Evolutionary conservation across 169 alveolate species (phyloP).

Genomic region (Fabrea salina): DNA sequence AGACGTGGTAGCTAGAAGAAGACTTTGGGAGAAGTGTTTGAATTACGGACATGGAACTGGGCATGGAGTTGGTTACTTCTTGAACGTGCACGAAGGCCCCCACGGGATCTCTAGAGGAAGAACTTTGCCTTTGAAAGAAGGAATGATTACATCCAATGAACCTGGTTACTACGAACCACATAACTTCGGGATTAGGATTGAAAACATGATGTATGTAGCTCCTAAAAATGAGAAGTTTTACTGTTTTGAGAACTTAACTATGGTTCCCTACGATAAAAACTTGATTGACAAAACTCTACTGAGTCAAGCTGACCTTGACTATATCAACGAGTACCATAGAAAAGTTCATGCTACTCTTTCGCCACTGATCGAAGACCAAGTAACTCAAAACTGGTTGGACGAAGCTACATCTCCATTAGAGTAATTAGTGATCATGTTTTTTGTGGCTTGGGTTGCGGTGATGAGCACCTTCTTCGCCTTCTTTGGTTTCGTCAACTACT

Average conservation of each 20-base stretch:
- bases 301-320: slow-evolving; percentile 56
- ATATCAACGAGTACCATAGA: slow-evolving; percentile 79
- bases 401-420: slow-evolving; percentile 41
- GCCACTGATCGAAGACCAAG: slow-evolving; percentile 36
- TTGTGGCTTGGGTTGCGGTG: too few species aligned
- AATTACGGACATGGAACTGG: slow-evolving; percentile 97
- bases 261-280: slow-evolving; percentile 80
- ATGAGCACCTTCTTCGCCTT: too few species aligned
- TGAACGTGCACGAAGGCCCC: slow-evolving; percentile 99
- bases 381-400: slow-evolving; percentile 44
- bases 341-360: slow-evolving; percentile 29
- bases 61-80: slow-evolving; percentile 99
- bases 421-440: too few species aligned
- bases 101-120: slow-evolving; percentile 75
- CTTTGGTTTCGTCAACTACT: too few species aligned
- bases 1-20: slow-evolving; percentile 96
- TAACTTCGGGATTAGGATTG: slow-evolving; percentile 98
- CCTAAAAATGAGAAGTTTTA: slow-evolving; percentile 44
- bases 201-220: slow-evolving; percentile 78
- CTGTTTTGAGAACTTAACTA: slow-evolving; percentile 78
- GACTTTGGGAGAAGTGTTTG: slow-evolving; percentile 90
- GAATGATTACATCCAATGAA: slow-evolving; percentile 95
- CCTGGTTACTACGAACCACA: slow-evolving; percentile 98
- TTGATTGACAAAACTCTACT: slow-evolving; percentile 68
- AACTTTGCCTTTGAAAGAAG: slow-evolving; percentile 76